phyloP scores from a whole-genome alignment of 768 basidiomycete species.

The Punctularia strigosozonata region DNA sequence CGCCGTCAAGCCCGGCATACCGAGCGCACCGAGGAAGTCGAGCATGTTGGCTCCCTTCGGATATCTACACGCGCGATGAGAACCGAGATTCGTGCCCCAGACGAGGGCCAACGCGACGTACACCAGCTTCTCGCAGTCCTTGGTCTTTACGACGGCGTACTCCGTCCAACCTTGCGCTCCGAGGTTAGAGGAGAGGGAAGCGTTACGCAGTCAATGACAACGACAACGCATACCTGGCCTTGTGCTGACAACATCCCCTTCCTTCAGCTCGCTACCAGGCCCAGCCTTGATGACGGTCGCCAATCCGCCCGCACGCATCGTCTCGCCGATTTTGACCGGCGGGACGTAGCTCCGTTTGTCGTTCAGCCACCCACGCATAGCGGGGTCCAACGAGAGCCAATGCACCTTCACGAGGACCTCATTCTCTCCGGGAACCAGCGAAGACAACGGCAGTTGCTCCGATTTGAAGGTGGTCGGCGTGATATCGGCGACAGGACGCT shows the following conservation, averaged over 20 bases:
- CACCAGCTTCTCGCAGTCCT: slow-evolving; percentile 39
- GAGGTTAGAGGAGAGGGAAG: background rate
- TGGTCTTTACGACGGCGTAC: slow-evolving; percentile 51
- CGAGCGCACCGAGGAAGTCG: slow-evolving; percentile 80
- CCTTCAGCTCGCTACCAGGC: slow-evolving; percentile 36
- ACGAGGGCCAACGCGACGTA: slow-evolving; percentile 20
- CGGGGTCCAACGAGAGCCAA: slow-evolving; percentile 77
- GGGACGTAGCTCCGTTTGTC: slow-evolving; percentile 61
- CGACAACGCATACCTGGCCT: slow-evolving; percentile 36
- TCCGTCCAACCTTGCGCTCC: slow-evolving; percentile 58
- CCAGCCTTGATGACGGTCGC: slow-evolving; percentile 56
- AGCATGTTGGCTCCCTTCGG: slow-evolving; percentile 49
- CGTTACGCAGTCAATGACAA: background rate
- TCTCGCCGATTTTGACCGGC: slow-evolving; percentile 37
- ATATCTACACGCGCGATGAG: slow-evolving; percentile 22
- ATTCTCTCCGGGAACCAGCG: slow-evolving; percentile 35
- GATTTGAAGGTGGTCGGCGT: slow-evolving; percentile 63
- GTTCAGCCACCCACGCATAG: slow-evolving; percentile 77
- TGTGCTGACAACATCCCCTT: slow-evolving; percentile 63
- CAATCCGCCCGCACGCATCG: slow-evolving; percentile 64
- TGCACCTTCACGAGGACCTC: slow-evolving; percentile 69
- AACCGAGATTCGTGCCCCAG: slow-evolving; percentile 1
- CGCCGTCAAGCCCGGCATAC: slow-evolving; percentile 68
- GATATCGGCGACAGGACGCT: slow-evolving; percentile 58
- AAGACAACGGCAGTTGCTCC: slow-evolving; percentile 38